Evolutionary conservation across 1,139 yeast species (phyloP).

Genomic region (Zygotorulaspora mrakii): DNA sequence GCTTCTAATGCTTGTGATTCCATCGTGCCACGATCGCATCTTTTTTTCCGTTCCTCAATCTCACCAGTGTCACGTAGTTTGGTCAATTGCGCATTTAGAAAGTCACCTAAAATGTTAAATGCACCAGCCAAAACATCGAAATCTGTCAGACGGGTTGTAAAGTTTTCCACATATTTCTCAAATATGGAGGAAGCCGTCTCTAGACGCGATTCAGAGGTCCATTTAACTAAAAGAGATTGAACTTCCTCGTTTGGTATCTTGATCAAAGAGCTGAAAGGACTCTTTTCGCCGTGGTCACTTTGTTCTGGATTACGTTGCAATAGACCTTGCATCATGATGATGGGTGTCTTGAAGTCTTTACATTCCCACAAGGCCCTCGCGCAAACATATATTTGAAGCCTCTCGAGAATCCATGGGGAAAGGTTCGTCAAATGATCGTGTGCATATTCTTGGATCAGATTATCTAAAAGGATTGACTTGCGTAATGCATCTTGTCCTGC

Average conservation of each 20-base stretch:
- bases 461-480: slow-evolving; percentile 19
- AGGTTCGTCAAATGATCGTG: not conserved
- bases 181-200: slow-evolving; percentile 60
- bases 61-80: slow-evolving; percentile 45
- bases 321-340: slow-evolving; percentile 19
- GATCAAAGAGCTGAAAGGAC: slow-evolving; percentile 24
- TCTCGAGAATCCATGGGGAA: slow-evolving; percentile 1
- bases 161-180: slow-evolving; percentile 50
- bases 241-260: slow-evolving; percentile 38
- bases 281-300: slow-evolving; percentile 2
- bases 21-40: slow-evolving; percentile 40
- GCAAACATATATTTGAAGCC: slow-evolving; percentile 14
- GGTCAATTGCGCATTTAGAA: slow-evolving; percentile 67
- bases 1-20: slow-evolving; percentile 51
- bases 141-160: slow-evolving; percentile 32
- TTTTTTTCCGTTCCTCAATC: slow-evolving; percentile 42
- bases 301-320: slow-evolving; percentile 9
- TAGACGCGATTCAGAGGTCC: slow-evolving; percentile 69
- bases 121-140: slow-evolving; percentile 41
- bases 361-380: slow-evolving; percentile 27
- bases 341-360: slow-evolving; percentile 24
- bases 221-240: slow-evolving; percentile 55
- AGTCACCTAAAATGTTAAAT: slow-evolving; percentile 61
- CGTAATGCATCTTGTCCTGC: slow-evolving; percentile 28
- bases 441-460: slow-evolving; percentile 3